Evolutionary conservation across 1,284 basidiomycete species (phyloP), one percentile per base, ranked within the genome.

Genomic region (Golubevia pallescens): DNA sequence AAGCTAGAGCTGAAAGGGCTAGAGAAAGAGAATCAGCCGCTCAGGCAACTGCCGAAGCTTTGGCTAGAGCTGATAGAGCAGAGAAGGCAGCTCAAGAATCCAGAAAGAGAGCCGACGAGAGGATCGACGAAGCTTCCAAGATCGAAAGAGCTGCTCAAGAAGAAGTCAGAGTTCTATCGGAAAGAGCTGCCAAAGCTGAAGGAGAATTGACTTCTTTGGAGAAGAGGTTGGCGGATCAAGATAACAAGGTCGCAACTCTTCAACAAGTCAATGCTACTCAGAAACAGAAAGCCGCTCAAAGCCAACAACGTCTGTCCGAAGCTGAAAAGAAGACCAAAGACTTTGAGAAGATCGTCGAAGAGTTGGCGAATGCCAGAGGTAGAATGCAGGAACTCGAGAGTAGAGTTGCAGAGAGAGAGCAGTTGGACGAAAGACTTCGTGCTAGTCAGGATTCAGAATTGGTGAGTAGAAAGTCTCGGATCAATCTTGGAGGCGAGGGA

Each of bases 261-360:
- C 77, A 76, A 23, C 64, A 66, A 4, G 24, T 81, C 4, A 68
- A 68, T 1, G 75, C 77, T 5, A 74, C 70, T 34, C 78, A 81
- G 56, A 81, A 81, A 66, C 78, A 81, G 58, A 78, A 81, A 58
- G 76, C 77, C 0, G 78, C 77, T 2, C 64, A 68, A 32, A 62
- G 59, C 13, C 73, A 75, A 32, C 77, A 81, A 62, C 70, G 71
- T 65, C 70, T 79, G 0, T 64, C 74, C 1, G 77, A 79, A 65
- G 67, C 65, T 10, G 75, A 74, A 56, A 76, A 77, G 67, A 70
- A 65, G 58, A 61, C 67, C 16, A 63, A 65, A 28, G 77, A 79
- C 62, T 65, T 70, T 5, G 77, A 80, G 34, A 54, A 42, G 8
- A 60, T 65, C 38, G 63, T 67, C 3, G 58, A 64, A 34, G 63